Evolutionary conservation across 768 basidiomycete species (phyloP), one percentile per base, ranked within the genome.

Genomic region (Thelephora ganbajun): DNA sequence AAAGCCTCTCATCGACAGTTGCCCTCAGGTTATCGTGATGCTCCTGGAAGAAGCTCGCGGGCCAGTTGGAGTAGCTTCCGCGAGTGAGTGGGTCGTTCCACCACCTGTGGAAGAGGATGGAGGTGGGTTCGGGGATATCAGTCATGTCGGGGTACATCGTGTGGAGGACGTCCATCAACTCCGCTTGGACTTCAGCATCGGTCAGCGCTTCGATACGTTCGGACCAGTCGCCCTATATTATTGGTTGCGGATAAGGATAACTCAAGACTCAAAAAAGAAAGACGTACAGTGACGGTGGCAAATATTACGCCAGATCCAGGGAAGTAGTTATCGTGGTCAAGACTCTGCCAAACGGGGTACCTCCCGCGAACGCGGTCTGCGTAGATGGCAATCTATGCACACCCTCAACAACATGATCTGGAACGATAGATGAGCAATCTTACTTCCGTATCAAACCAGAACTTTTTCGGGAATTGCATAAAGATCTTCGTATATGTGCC

Each of bases 41-140:
- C 7, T 59, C 62, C 11, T 63, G 67, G 14, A 70, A 60, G 52
- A 76, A 80, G 1, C 72, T 68, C 2, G 80, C 61, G 0, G 77
- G 77, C 78, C 78, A 80, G 51, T 79, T 82, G 18, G 73, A 74
- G 53, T 77, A 83, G 6, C 76, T 76, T 6, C 76, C 76, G n/a
- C 74, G 68, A 57, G 65, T 73, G 33, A 73, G 59, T 2, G 70
- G 67, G 56, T 80, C 66, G 4, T 58, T 57, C 43, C 64, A 53
- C 80, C 80, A 82, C 2, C 67, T 61, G 2, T 69, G 67, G 51
- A 76, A 69, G 54, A 65, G 63, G 55, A 82, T 73, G n/a, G 68
- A 73, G 2, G 63, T 51, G 0, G 80, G 77, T 6, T 69, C 66
- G 2, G 77, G 78, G 20, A 81, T 60, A 9, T 30, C 26, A 2